These are phyloP conservation scores for Arthrocladium fulminans DNA, from an alignment of 2,329 filamentous ascomycete species.

Conservation along the genomic window DNA sequence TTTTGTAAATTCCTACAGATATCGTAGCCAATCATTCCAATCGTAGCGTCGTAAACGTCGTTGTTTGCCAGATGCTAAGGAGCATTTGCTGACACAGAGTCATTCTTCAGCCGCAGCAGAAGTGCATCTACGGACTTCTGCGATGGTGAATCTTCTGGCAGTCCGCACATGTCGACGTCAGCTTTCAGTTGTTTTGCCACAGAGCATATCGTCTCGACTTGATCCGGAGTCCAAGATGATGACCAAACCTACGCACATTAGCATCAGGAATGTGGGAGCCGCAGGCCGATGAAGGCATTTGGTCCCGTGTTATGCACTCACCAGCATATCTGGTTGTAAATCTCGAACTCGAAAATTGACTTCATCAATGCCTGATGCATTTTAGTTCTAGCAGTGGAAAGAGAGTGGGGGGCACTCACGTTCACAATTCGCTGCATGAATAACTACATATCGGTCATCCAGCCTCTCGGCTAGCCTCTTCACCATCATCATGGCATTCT, in stretches of 20 bases:
- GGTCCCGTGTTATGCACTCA: slow-evolving; percentile 26
- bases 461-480: slow-evolving; percentile 5
- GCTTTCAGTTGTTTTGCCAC: slow-evolving; percentile 3
- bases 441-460: slow-evolving; percentile 16
- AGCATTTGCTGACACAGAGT: background rate
- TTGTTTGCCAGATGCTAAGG: background rate
- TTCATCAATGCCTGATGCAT: slow-evolving; percentile 43
- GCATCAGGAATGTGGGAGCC: background rate
- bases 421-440: slow-evolving; percentile 7
- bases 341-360: slow-evolving; percentile 47
- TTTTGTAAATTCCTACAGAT: too few species aligned
- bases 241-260: slow-evolving; percentile 5
- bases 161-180: slow-evolving; percentile 7
- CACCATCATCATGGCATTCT: slow-evolving; percentile 7
- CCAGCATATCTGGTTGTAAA: slow-evolving; percentile 47
- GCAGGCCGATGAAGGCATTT: background rate
- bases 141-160: slow-evolving; percentile 5
- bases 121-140: slow-evolving; percentile 3
- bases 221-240: slow-evolving; percentile 6
- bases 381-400: background rate
- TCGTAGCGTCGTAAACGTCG: background rate
- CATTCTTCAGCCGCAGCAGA: slow-evolving; percentile 1
- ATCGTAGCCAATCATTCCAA: background rate
- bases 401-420: background rate
- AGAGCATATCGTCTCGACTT: slow-evolving; percentile 5